Evolutionary conservation across 768 basidiomycete species (phyloP).

Genomic region (Roridomyces roridus): DNA sequence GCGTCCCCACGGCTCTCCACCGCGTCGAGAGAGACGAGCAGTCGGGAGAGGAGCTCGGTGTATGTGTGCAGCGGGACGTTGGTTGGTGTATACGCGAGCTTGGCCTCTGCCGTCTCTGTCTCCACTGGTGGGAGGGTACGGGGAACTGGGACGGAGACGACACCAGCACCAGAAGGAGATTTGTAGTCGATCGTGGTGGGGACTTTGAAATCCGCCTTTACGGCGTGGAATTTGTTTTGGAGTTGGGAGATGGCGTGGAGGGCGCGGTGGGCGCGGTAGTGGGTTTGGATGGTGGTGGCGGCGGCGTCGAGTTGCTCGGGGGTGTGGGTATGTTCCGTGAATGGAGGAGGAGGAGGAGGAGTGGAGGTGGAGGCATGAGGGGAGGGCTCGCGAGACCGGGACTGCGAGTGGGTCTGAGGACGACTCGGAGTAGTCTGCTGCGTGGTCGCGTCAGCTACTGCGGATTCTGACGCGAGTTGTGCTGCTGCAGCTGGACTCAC

Average conservation of each 20-base stretch:
- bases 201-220: slow-evolving; percentile 49
- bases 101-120: slow-evolving; percentile 28
- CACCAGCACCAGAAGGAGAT: slow-evolving; percentile 34
- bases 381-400: no score
- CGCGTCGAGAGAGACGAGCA: slow-evolving; percentile 72
- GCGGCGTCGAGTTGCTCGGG: slow-evolving; percentile 43
- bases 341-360: slow-evolving; percentile 12
- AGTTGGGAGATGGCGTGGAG: slow-evolving; percentile 46
- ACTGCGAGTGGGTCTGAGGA: no score
- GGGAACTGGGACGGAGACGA: slow-evolving; percentile 33
- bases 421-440: no score
- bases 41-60: slow-evolving; percentile 62
- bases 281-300: slow-evolving; percentile 53
- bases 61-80: slow-evolving; percentile 70
- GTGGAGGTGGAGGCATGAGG: slow-evolving; percentile 6
- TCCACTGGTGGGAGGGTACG: slow-evolving; percentile 22
- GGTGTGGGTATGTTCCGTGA: slow-evolving; percentile 10
- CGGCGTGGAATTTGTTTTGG: slow-evolving; percentile 47
- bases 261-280: slow-evolving; percentile 51
- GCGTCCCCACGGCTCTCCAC: slow-evolving; percentile 69
- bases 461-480: no score
- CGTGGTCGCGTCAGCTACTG: neutral
- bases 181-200: slow-evolving; percentile 58
- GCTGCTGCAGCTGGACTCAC: slow-evolving; percentile 12
- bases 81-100: slow-evolving; percentile 64